phyloP scores from a whole-genome alignment of 2,329 filamentous ascomycete species.

The Trichoderma arundinaceum region DNA sequence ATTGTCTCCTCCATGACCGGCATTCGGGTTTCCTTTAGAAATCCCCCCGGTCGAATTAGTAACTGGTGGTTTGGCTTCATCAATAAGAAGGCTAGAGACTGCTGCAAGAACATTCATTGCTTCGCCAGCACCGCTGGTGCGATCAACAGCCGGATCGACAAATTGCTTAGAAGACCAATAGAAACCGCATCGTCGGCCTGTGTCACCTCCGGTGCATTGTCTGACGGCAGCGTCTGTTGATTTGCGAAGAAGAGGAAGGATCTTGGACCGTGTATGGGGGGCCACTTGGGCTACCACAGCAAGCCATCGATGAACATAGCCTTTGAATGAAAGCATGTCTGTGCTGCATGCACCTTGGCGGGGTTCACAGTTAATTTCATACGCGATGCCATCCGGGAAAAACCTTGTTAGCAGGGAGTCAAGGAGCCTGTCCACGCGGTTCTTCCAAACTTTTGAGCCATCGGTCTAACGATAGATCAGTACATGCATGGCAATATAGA shows the following conservation, averaged over 20 bases:
- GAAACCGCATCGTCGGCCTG: conserved; percentile 67
- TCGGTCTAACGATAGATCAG: conserved; percentile 51
- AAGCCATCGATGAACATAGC: conserved; percentile 70
- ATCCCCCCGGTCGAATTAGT: conserved; percentile 59
- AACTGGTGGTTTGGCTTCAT: conserved; percentile 48
- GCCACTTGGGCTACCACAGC: conserved; percentile 65
- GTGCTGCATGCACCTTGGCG: conserved; percentile 63
- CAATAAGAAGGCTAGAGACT: conserved; percentile 57
- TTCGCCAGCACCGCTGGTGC: conserved; percentile 63
- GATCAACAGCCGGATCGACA: conserved; percentile 55
- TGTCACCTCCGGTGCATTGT: conserved; percentile 65
- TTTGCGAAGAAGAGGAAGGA: conserved; percentile 62
- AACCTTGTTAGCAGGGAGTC: conserved; percentile 56
- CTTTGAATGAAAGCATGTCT: conserved; percentile 77
- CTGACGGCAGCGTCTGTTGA: conserved; percentile 65
- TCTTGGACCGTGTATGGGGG: conserved; percentile 59
- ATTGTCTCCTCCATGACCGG: conserved; percentile 46
- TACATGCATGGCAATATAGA: too few species aligned
- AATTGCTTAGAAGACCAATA: conserved; percentile 61
- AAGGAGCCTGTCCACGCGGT: conserved; percentile 61
- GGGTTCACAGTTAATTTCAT: conserved; percentile 70
- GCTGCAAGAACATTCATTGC: conserved; percentile 63
- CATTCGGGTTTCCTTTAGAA: conserved; percentile 50
- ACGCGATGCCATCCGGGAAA: conserved; percentile 64
- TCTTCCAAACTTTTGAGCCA: conserved; percentile 60